These are phyloP conservation scores for Sporothrix luriei DNA, from an alignment of 2,329 filamentous ascomycete species.

Conservation along the genomic window DNA sequence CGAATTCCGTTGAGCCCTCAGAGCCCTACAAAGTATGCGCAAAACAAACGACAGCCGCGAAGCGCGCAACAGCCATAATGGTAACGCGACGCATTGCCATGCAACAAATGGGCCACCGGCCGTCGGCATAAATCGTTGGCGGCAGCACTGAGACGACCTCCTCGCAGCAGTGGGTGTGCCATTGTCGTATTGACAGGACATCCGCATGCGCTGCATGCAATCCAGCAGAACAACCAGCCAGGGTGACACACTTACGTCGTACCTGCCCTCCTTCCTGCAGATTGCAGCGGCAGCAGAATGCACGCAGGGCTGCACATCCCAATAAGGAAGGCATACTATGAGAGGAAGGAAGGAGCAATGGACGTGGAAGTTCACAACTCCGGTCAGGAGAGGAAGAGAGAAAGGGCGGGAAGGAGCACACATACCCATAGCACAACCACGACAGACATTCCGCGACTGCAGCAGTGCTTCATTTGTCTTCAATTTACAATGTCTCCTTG, in stretches of 20 bases:
- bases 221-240: neutral
- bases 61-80: neutral
- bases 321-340: constrained; percentile 9
- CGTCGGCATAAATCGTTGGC: neutral
- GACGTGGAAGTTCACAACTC: neutral
- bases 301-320: neutral
- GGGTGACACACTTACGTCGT: neutral
- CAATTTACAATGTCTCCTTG: too few relatives aligned
- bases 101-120: neutral
- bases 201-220: too few relatives aligned
- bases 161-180: too few relatives aligned
- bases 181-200: too few relatives aligned
- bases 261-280: too few relatives aligned
- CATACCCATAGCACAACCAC: neutral
- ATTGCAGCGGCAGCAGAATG: neutral
- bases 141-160: neutral
- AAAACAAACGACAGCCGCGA: neutral
- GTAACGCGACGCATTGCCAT: too few relatives aligned
- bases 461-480: neutral
- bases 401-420: too few relatives aligned
- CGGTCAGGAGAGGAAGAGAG: neutral
- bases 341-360: neutral
- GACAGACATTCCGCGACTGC: neutral
- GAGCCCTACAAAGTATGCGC: neutral
- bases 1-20: too few relatives aligned